Conservation (phyloP, 2,329 filamentous ascomycete genomes). For the Neocatenulostroma microsporum region DNA sequence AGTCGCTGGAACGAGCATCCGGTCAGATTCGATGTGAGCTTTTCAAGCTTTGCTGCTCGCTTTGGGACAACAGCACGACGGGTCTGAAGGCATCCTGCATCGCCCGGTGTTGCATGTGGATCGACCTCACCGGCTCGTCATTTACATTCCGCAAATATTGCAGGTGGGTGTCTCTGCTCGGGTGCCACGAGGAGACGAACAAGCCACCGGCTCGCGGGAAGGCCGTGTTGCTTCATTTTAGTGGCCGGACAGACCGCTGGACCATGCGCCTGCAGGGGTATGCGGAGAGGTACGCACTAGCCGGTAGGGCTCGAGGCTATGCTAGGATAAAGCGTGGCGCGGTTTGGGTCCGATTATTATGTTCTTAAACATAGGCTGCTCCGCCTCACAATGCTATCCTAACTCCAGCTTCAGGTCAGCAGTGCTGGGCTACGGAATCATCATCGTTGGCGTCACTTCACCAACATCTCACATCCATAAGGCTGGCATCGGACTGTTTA, state of each 20-base stretch:
- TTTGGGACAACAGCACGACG: not conserved
- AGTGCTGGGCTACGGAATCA: slow-evolving; percentile 3
- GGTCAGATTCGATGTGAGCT: no score
- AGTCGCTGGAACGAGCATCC: no score
- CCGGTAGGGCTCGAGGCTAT: not conserved
- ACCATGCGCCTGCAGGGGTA: slow-evolving; percentile 9
- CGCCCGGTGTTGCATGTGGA: not conserved
- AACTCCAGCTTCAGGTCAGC: slow-evolving; percentile 13
- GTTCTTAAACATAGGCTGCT: slow-evolving; percentile 15
- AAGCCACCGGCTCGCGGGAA: no score
- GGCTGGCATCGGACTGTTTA: slow-evolving; percentile 8
- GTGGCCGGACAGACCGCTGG: slow-evolving; percentile 7
- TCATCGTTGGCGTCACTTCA: slow-evolving; percentile 5
- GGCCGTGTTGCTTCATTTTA: no score
- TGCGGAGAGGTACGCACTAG: slow-evolving; percentile 6
- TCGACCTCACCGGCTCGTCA: slow-evolving; percentile 4
- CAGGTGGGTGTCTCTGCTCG: slow-evolving; percentile 3
- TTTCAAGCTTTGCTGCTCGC: not conserved
- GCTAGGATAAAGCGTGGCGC: slow-evolving; percentile 3
- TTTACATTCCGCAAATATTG: not conserved
- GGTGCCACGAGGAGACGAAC: slow-evolving; percentile 5
- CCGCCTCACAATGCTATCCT: slow-evolving; percentile 21
- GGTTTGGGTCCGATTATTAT: slow-evolving; percentile 19
- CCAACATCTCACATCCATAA: slow-evolving; percentile 8
- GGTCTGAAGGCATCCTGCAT: not conserved